Evolutionary conservation across 371 early-diverging fungal species (phyloP).

Genomic region (Apophysomyces sp.): DNA sequence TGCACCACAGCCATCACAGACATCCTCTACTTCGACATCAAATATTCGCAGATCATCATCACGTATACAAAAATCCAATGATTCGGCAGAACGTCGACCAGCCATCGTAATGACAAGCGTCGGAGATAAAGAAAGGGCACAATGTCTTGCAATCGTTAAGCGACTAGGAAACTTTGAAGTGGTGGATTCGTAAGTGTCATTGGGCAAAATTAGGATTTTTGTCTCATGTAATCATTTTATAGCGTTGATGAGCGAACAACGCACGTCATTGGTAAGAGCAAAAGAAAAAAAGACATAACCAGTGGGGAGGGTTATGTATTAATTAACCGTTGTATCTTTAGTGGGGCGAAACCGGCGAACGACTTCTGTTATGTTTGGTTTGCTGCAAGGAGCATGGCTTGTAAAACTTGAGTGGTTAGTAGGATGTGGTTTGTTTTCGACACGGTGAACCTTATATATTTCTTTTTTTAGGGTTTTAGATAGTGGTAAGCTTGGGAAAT

Average conservation of each 20-base stretch:
- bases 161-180: slow-evolving; percentile 18
- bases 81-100: neutral
- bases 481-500: slow-evolving; percentile 6
- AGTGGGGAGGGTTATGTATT: too few species aligned
- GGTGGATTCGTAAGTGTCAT: slow-evolving; percentile 19
- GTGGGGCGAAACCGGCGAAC: slow-evolving; percentile 13
- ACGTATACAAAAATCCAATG: neutral
- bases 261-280: slow-evolving; percentile 13
- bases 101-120: slow-evolving; percentile 30
- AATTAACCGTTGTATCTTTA: too few species aligned
- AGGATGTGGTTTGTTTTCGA: too few species aligned
- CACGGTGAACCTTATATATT: neutral
- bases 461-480: slow-evolving; percentile 6
- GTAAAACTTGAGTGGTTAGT: slow-evolving; percentile 12
- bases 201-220: neutral
- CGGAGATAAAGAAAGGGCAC: slow-evolving; percentile 7
- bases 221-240: neutral
- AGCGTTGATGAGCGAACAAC: slow-evolving; percentile 20
- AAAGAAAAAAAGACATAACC: neutral
- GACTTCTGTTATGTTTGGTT: slow-evolving; percentile 7
- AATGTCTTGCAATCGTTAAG: slow-evolving; percentile 12
- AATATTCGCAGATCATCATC: neutral
- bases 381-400: slow-evolving; percentile 6
- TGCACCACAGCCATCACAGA: neutral
- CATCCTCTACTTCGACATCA: neutral